phyloP scores from a whole-genome alignment of 2,329 filamentous ascomycete species.

The Escovopsis sp. region DNA sequence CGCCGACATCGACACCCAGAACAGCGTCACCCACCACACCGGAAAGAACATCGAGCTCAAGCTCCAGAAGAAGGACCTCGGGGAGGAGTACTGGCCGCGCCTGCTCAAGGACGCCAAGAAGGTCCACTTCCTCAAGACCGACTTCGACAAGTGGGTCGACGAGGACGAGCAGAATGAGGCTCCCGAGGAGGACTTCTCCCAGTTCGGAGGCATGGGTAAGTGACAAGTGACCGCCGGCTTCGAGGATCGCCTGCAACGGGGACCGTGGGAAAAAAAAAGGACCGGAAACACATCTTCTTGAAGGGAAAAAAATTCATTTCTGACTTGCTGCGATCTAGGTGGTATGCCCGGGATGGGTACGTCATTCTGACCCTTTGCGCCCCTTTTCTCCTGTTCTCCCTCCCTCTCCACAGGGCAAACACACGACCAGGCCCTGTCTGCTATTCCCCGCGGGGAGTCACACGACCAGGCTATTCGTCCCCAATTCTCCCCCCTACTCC shows the following conservation, averaged over 20 bases:
- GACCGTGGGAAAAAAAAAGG: not conserved
- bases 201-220: constrained; percentile 52
- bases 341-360: constrained; percentile 42
- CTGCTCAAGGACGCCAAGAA: constrained; percentile 83
- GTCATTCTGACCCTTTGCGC: constrained; percentile 10
- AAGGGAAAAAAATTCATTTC: not conserved
- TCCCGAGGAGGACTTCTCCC: constrained; percentile 62
- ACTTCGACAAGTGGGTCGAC: constrained; percentile 99
- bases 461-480: too few species aligned
- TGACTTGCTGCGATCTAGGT: constrained; percentile 17
- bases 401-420: not conserved
- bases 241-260: not conserved
- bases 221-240: constrained; percentile 10
- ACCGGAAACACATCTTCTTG: not conserved
- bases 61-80: constrained; percentile 91
- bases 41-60: constrained; percentile 79
- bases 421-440: too few species aligned
- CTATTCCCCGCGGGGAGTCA: too few species aligned
- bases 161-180: constrained; percentile 96
- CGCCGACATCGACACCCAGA: constrained; percentile 73
- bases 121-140: constrained; percentile 91
- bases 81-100: constrained; percentile 89
- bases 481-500: too few species aligned
- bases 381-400: not conserved
- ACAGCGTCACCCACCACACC: constrained; percentile 80